Base-by-base conservation (phyloP, 2,329 filamentous ascomycete species). In the Fusarium protoensiforme region DNA sequence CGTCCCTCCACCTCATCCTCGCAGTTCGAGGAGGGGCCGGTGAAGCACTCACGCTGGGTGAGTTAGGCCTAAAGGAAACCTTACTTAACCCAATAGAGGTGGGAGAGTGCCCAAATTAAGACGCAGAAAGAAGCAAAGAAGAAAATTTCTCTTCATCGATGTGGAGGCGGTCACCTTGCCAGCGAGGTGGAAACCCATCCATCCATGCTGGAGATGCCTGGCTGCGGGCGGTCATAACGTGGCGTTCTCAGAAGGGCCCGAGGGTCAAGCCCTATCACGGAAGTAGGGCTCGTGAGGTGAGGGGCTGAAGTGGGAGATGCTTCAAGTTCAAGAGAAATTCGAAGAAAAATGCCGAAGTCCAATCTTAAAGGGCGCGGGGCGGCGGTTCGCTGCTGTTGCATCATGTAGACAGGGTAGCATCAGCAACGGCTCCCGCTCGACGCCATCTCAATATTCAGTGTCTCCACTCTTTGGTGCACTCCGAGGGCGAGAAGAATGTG, bases 121-220 rank as follows among this genome's bases (percentile, higher is more conserved):
- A 60, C 62, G 65, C 61, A 67, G 61, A 56, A 63, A 67, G 59
- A 68, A 70, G 60, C 54, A 76, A 66, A 22, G 58, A 38, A 20
- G 35, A 51, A 27, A 74, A 71, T 67, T 57, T 65, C 65, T 77
- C 68, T 77, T 77, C 71, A 76, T 75, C 69, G 75, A 75, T 59
- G 74, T 78, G 76, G 76, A 78, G 73, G 76, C 75, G 74, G 75
- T 72, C 67, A 75, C 68, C 63, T 66, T 72, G 76, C 70, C 72
- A 77, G 67, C 70, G 69, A 74, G 72, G 75, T 76, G 75, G 75
- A 77, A 77, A 72, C 38, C 74, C 74, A 41, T 41, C n/a, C 39
- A 51, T 51, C 46, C 46, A 69, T 66, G 65, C 65, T 61, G 41
- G 36, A 65, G 51, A 63, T 61, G 64, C 73, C 64, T 53, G 66